phyloP scores from a whole-genome alignment of 106 monocot species.

The Dioscorea dumetorum region DNA sequence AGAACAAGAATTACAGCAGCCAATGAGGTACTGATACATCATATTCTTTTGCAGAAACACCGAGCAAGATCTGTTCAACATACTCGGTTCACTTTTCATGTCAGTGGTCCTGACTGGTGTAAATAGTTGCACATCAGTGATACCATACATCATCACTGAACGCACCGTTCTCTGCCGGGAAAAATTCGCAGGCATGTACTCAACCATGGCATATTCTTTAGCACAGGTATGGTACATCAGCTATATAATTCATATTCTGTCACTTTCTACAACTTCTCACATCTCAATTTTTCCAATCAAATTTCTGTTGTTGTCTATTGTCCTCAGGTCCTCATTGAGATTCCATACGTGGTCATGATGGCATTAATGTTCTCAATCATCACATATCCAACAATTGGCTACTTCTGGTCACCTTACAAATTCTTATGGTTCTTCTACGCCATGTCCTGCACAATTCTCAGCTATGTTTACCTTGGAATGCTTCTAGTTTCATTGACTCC shows the following conservation, averaged over 20 bases:
- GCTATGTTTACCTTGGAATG: slow-evolving; percentile 55
- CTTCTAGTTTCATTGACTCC: slow-evolving; percentile 56
- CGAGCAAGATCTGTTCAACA: slow-evolving; percentile 63
- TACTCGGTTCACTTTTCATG: slow-evolving; percentile 46
- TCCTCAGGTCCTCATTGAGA: slow-evolving; percentile 45
- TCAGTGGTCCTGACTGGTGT: slow-evolving; percentile 22
- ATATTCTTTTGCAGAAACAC: slow-evolving; percentile 24
- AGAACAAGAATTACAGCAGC: too few relatives aligned
- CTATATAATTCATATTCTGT: neutral
- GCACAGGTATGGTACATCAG: slow-evolving; percentile 57
- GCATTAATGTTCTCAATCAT: slow-evolving; percentile 30
- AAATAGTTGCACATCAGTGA: slow-evolving; percentile 27
- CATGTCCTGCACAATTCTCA: slow-evolving; percentile 40
- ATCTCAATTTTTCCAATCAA: too few relatives aligned
- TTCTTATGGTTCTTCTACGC: slow-evolving; percentile 62
- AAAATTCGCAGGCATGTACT: slow-evolving; percentile 77
- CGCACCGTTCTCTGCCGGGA: slow-evolving; percentile 56
- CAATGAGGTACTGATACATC: neutral
- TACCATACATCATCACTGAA: slow-evolving; percentile 42
- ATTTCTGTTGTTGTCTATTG: neutral
- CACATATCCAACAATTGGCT: slow-evolving; percentile 52
- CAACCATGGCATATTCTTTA: slow-evolving; percentile 59
- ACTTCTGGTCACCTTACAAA: slow-evolving; percentile 33
- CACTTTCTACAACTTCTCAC: too few relatives aligned
- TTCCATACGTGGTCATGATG: slow-evolving; percentile 48